Base-by-base conservation (phyloP, 2,329 filamentous ascomycete genomes). In the Sarocladium strictum region DNA sequence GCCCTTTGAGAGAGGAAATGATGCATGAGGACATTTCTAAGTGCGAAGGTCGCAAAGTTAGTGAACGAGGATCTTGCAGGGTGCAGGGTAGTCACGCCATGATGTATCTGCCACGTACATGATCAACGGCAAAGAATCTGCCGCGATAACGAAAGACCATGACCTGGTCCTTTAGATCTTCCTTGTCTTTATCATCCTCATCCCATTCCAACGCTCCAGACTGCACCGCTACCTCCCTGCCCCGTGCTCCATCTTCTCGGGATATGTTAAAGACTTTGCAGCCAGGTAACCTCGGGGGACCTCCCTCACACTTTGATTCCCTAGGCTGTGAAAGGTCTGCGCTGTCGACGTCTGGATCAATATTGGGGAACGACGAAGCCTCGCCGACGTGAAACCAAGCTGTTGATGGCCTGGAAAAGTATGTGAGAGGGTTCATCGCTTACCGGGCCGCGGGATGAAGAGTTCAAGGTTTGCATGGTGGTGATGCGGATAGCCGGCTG, bases 1-100 rank as follows among this genome's bases (percentile, higher is more conserved):
- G 0, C 82, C 84, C 41, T 79, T 75, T 0, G 84, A 86, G 1
- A 89, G 74, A 0, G 86, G 85, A 55, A 79, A 89, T 0, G 84
- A 79, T 1, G 80, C 82, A 60, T 89, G 86, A 1, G 86, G 86
- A 56, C 86, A 89, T 74, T 77, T 73, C 83, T 86, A 57, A n/a
- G n/a, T n/a, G n/a, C n/a, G n/a, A n/a, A n/a, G 43, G 43, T 21
- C 37, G 24, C 11, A 19, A 5, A 10, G 17, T 24, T 32, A 50
- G n/a, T 60, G 57, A 37, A 49, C 32, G 23, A 24, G 26, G 15
- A 5, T n/a, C 40, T 5, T 50, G 15, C 2, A 26, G n/a, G 5
- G 35, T 15, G 41, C 6, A 12, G 37, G 32, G 12, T 19, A 52
- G 41, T 24, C 6, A 15, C 26, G n/a, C n/a, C n/a, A n/a, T n/a